phyloP scores from a whole-genome alignment of 441 rosid genomes.

The Adansonia madagascariensis region DNA sequence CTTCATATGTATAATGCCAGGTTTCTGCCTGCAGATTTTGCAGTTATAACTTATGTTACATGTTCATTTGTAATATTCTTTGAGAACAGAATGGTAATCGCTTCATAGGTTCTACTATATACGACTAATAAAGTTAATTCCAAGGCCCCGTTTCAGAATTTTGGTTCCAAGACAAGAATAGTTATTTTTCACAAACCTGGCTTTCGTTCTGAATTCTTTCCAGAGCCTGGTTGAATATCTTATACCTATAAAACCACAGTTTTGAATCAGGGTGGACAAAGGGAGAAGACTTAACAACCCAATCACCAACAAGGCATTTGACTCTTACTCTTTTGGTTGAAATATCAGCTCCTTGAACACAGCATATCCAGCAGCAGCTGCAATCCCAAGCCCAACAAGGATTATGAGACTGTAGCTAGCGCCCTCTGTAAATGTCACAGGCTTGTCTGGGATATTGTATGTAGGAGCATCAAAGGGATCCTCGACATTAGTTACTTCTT shows the following conservation, averaged over 20 bases:
- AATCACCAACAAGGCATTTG: constrained; percentile 23
- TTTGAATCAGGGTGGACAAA: constrained; percentile 19
- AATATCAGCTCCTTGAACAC: constrained; percentile 89
- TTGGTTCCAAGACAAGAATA: background rate
- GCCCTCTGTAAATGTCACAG: constrained; percentile 84
- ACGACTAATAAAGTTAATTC: background rate
- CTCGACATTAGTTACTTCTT: constrained; percentile 77
- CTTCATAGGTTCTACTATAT: background rate
- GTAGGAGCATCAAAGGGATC: constrained; percentile 98
- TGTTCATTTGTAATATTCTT: background rate
- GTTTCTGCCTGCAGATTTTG: background rate
- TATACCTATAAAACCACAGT: constrained; percentile 57
- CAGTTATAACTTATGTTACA: background rate
- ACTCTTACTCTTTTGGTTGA: constrained; percentile 91
- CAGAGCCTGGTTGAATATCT: constrained; percentile 79
- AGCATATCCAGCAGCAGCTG: constrained; percentile 88
- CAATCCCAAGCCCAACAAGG: constrained; percentile 90
- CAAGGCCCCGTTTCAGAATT: background rate
- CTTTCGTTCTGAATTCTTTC: constrained; percentile 91
- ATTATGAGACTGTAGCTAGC: constrained; percentile 88
- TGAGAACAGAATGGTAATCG: constrained; percentile 9
- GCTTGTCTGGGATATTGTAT: constrained; percentile 85
- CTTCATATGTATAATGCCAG: background rate
- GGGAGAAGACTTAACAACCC: constrained; percentile 15
- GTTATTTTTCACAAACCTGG: constrained; percentile 58